Base-by-base conservation (phyloP, 2,329 filamentous ascomycete genomes). In the Aureobasidium sp. region DNA sequence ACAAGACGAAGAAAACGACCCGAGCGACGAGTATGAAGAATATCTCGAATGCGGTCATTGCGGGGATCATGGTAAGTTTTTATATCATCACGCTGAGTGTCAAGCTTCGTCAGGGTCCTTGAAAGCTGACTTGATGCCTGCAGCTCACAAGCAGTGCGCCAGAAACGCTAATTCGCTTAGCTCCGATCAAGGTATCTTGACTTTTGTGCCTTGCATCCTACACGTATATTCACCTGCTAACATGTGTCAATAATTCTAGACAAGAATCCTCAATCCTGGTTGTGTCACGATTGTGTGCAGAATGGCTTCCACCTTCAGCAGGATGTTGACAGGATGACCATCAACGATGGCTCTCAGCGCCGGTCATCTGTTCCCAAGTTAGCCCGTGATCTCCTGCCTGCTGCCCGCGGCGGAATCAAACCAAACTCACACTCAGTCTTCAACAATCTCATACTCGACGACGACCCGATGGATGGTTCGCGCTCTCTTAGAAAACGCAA, bases 101-200 rank as follows among this genome's bases (percentile, higher is more conserved):
- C 49, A 38, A 64, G 54, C 64, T 66, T 61, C 61, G 65, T 66
- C 65, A 66, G 70, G 70, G 69, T 69, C 71, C 69, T 31, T 29
- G 37, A 38, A 38, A 29, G 69, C 77, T 77, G 74, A 77, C 74
- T 73, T 71, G 69, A 73, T 74, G 69, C 70, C 71, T 77, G 71
- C 77, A 96, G 93, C 91, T 69, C 93, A 97, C 78, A 86, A 88
- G 73, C 88, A 94, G 81, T 96, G 93, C 75, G 92, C 90, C 61
- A 85, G 87, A 70, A 83, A 88, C 71, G 83, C 84, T 71, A 82
- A 82, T 62, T 83, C 83, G 64, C 75, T 89, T 67, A 77, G 76
- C 67, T 75, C 80, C 64, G 81, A 84, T 63, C 81, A 86, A 72
- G 82, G 89, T 91, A 81, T 73, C 81, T 55, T 49, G 31, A 35